Conservation (phyloP, 2,329 filamentous ascomycete genomes). For the Penicillium sp. region DNA sequence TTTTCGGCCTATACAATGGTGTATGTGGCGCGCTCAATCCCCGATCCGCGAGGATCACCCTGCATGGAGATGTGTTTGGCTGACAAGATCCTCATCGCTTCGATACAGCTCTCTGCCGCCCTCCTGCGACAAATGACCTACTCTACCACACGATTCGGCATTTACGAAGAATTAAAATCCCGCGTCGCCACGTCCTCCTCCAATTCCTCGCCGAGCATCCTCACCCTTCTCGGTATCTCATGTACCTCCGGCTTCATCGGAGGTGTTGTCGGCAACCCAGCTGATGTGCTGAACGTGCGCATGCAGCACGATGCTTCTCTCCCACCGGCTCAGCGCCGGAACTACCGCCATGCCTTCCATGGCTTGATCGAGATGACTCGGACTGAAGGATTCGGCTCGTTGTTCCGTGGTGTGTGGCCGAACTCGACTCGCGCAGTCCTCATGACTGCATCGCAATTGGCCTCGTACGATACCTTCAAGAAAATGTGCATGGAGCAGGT, state of each 20-base stretch:
- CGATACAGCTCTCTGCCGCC: conserved; percentile 71
- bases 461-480: conserved; percentile 65
- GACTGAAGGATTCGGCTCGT: conserved; percentile 70
- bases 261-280: conserved; percentile 87
- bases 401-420: conserved; percentile 74
- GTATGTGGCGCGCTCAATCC: conserved; percentile 42
- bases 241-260: conserved; percentile 81
- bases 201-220: conserved; percentile 61
- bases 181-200: conserved; percentile 50
- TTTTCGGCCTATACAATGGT: conserved; percentile 82
- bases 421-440: conserved; percentile 63
- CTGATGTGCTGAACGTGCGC: conserved; percentile 93
- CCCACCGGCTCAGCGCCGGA: conserved; percentile 68
- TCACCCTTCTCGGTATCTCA: conserved; percentile 78
- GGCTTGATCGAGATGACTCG: conserved; percentile 83
- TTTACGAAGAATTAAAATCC: conserved; percentile 90
- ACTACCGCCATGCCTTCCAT: conserved; percentile 86
- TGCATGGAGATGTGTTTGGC: neutral
- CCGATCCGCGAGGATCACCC: neutral
- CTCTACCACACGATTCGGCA: conserved; percentile 90
- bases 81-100: conserved; percentile 4
- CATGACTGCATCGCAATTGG: conserved; percentile 64
- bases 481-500: conserved; percentile 52
- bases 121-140: conserved; percentile 93
- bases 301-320: conserved; percentile 94